These are phyloP conservation scores for Rhynchospora pubera DNA, from an alignment of 176 grass and related monocot species.

Conservation along the genomic window DNA sequence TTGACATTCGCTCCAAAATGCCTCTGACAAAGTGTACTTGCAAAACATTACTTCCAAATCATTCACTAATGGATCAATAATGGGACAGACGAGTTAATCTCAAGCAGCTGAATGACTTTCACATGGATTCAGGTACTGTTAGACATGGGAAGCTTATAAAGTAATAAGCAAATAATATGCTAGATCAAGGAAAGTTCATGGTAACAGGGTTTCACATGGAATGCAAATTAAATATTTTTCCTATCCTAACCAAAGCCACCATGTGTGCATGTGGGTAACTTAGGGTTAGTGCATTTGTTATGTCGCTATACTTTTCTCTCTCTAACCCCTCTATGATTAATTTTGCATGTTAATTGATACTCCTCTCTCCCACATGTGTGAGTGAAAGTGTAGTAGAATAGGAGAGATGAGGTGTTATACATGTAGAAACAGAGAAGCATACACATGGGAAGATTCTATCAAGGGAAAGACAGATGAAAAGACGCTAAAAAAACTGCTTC, in stretches of 20 bases:
- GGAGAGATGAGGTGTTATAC: slow-evolving; percentile 6
- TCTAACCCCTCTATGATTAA: slow-evolving; percentile 14
- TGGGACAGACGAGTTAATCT: slow-evolving; percentile 10
- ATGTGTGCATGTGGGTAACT: slow-evolving; percentile 53
- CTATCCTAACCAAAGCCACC: neutral
- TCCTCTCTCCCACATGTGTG: slow-evolving; percentile 2
- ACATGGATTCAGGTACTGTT: slow-evolving; percentile 10
- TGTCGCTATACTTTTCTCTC: neutral
- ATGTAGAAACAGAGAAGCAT: slow-evolving; percentile 22
- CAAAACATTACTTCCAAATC: slow-evolving; percentile 16
- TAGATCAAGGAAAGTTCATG: slow-evolving; percentile 54
- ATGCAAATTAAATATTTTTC: slow-evolving; percentile 20
- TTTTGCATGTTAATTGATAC: slow-evolving; percentile 10
- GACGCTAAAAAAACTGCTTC: neutral
- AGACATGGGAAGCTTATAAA: neutral
- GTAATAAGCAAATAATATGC: slow-evolving; percentile 8
- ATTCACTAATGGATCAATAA: slow-evolving; percentile 24
- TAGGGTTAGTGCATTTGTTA: neutral
- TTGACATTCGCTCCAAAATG: slow-evolving; percentile 18
- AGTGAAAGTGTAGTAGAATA: slow-evolving; percentile 11
- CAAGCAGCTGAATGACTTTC: slow-evolving; percentile 1
- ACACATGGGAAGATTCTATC: slow-evolving; percentile 21
- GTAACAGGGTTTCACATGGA: slow-evolving; percentile 69
- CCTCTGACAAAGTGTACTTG: slow-evolving; percentile 15
- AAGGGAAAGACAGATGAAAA: slow-evolving; percentile 5